phyloP scores from a whole-genome alignment of 495 filamentous ascomycete species.

The Talaromyces proteolyticus region DNA sequence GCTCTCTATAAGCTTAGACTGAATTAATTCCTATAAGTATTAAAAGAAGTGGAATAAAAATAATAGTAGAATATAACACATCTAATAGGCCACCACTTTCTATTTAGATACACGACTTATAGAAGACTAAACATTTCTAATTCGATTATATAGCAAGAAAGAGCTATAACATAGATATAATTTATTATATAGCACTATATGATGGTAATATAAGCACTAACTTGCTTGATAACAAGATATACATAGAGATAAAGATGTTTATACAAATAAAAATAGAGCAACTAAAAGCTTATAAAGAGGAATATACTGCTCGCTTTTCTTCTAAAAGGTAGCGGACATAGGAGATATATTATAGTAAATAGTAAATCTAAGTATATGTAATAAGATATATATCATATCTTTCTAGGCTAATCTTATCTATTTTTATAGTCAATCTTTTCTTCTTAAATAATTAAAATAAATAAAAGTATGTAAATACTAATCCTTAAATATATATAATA shows the following conservation, averaged over 20 bases:
- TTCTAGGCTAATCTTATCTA: too few species aligned
- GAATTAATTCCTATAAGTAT: slow-evolving; percentile 21
- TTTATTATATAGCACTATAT: slow-evolving; percentile 34
- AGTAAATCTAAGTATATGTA: too few species aligned
- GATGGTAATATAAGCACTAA: slow-evolving; percentile 20
- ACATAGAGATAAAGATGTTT: slow-evolving; percentile 21
- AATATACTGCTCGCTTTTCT: slow-evolving; percentile 22
- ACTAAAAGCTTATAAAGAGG: slow-evolving; percentile 24
- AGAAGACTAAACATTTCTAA: slow-evolving; percentile 32
- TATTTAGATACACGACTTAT: slow-evolving; percentile 32
- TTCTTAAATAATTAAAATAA: too few species aligned
- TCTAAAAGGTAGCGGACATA: too few species aligned
- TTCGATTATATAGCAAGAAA: slow-evolving; percentile 34
- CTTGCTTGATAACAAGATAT: slow-evolving; percentile 23
- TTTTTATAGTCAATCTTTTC: too few species aligned
- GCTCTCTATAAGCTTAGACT: slow-evolving; percentile 26
- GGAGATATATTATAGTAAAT: too few species aligned
- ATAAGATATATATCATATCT: too few species aligned
- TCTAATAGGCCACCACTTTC: slow-evolving; percentile 21
- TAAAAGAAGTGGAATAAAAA: slow-evolving; percentile 19
- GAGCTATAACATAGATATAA: slow-evolving; percentile 33
- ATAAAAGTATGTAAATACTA: too few species aligned
- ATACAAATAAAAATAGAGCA: slow-evolving; percentile 24
- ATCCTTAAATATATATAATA: too few species aligned
- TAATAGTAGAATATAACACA: slow-evolving; percentile 9